Evolutionary conservation across 2,329 filamentous ascomycete species (phyloP).

Genomic region (Talaromyces sp.): DNA sequence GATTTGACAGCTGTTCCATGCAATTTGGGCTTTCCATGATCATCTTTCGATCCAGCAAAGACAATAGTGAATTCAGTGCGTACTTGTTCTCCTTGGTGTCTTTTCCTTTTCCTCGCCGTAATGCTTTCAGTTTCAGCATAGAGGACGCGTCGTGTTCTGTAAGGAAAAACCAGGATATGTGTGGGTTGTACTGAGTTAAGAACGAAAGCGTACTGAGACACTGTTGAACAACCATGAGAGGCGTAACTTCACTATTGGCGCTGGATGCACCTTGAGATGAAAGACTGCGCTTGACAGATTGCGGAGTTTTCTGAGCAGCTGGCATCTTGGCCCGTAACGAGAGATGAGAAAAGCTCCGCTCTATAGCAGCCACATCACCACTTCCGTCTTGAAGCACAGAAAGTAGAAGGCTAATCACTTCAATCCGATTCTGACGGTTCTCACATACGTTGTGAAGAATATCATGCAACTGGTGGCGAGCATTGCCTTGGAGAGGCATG

Average conservation of each 20-base stretch:
- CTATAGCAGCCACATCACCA: slow-evolving; percentile 84
- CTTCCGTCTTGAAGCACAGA: slow-evolving; percentile 95
- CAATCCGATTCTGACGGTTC: slow-evolving; percentile 91
- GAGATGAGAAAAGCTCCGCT: slow-evolving; percentile 89
- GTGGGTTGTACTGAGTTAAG: slow-evolving; percentile 75
- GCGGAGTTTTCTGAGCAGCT: slow-evolving; percentile 73
- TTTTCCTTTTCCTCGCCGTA: slow-evolving; percentile 82
- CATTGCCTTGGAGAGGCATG: slow-evolving; percentile 82
- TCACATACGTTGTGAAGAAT: slow-evolving; percentile 90
- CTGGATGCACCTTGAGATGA: slow-evolving; percentile 52
- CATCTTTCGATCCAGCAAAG: slow-evolving; percentile 82
- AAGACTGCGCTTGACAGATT: slow-evolving; percentile 68
- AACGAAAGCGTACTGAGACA: slow-evolving; percentile 82
- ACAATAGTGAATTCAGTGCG: slow-evolving; percentile 84
- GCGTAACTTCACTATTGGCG: slow-evolving; percentile 81
- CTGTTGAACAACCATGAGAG: slow-evolving; percentile 91
- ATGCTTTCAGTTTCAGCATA: slow-evolving; percentile 69
- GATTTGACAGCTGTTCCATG: slow-evolving; percentile 85
- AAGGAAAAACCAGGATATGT: slow-evolving; percentile 86
- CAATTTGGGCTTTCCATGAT: slow-evolving; percentile 96
- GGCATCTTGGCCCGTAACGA: slow-evolving; percentile 85
- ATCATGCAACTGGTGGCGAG: slow-evolving; percentile 75
- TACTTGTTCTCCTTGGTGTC: slow-evolving; percentile 85
- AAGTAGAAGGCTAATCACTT: slow-evolving; percentile 87
- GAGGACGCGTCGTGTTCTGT: slow-evolving; percentile 83